Base-by-base conservation (phyloP, 2,329 filamentous ascomycete genomes). In the Myriosclerotinia duriaeana region DNA sequence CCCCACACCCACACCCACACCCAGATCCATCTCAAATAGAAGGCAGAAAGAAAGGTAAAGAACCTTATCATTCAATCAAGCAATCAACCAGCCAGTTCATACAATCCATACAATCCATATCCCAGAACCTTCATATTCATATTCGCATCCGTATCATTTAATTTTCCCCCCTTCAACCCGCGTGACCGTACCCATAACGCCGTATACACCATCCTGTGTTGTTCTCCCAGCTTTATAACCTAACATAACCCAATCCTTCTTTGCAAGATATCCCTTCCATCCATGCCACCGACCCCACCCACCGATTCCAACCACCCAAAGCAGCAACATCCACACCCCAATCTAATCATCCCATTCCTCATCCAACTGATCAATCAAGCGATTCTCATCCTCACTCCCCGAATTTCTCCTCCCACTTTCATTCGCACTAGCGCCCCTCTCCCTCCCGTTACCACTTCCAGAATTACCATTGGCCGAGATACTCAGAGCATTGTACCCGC, bases 311-410 rank as follows among this genome's bases (percentile, higher is more conserved):
- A 12, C 48, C 48, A 52, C n/a, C 48, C 48, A 26, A 26, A 50
- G 22, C 48, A 17, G 6, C 48, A 52, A 52, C 48, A 52, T 5
- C 15, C 42, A 15, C 42, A 26, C 11, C 14, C 58, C 50, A 88
- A 70, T 97, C 93, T 61, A 88, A 70, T 97, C 93, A 73, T 97
- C 93, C 94, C 94, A 98, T 77, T 97, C 93, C 78, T 98, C 94
- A 74, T 98, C 95, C 68, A 97, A 82, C 78, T 97, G 92, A 77
- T 98, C 94, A 77, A 99, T 98, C 73, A 98, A 80, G 70, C 93
- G 83, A 78, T 98, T 97, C 79, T 98, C 95, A 65, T 93, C 93
- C 67, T 97, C 94, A 44, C 74, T 67, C 38, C 74, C 61, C 14
- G 61, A 56, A 38, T 56, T 44, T 44, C 46, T 22, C 30, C 38